Conservation (phyloP, 225 moss, liverwort and hornwort genomes). For the Antitrichia curtipendula region DNA sequence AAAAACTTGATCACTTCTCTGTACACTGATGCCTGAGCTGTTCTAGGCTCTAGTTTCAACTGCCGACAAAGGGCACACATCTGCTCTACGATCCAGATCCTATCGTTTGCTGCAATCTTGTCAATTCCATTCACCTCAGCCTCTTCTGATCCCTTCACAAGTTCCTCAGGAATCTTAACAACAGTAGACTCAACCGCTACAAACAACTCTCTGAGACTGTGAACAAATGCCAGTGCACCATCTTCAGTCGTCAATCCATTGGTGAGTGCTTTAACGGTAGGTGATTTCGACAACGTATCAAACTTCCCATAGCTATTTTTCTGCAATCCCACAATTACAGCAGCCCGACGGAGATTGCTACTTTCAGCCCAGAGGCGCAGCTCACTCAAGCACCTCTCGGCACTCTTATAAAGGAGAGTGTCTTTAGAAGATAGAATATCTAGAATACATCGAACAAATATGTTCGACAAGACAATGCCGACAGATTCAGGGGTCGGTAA, state of each 20-base stretch:
- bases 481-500: constrained; percentile 52
- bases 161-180: background rate
- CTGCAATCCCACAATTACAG: constrained; percentile 59
- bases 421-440: constrained; percentile 49
- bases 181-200: background rate
- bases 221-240: constrained; percentile 29
- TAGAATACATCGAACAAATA: constrained; percentile 63
- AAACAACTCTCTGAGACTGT: constrained; percentile 28
- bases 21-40: constrained; percentile 18
- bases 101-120: constrained; percentile 18
- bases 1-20: constrained; percentile 43
- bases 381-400: constrained; percentile 61
- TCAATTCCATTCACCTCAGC: background rate
- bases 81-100: constrained; percentile 78
- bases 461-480: constrained; percentile 43
- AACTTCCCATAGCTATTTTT: constrained; percentile 64
- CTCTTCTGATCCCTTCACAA: constrained; percentile 8
- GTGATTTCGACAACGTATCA: constrained; percentile 49
- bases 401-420: constrained; percentile 63
- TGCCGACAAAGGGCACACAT: constrained; percentile 60
- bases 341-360: constrained; percentile 40
- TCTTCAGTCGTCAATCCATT: constrained; percentile 45
- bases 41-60: constrained; percentile 29
- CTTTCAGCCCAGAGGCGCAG: constrained; percentile 66
- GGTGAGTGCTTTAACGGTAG: constrained; percentile 45